Evolutionary conservation across 805 yeast species (phyloP), one percentile per base, ranked within the genome.

Genomic region (Metschnikowia corniflorae): DNA sequence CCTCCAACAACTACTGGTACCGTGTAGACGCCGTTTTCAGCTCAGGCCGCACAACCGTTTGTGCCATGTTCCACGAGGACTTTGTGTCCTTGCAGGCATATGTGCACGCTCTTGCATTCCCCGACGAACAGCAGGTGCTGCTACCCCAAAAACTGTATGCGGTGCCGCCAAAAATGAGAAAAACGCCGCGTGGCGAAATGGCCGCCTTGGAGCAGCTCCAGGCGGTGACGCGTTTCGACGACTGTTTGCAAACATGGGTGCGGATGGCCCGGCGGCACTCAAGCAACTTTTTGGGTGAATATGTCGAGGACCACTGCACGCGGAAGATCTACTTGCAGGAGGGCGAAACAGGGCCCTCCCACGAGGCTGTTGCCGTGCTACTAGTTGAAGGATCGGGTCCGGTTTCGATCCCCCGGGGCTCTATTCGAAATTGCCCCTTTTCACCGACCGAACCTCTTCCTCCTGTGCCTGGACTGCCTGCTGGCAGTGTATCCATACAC

Each of bases 31-130:
- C 60, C 6, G 38, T 37, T 4, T 43, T 50, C 35, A 33, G 40
- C 13, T 46, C 55, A 25, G 50, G 50, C 17, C 50, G 49, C 21
- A 39, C 28, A 2, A 15, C 58, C 4, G 54, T 47, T 34, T 31
- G 64, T 16, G 58, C 58, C 21, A 65, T 63, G 39, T 43, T 47
- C 25, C 65, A 66, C 43, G 62, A 63, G 35, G 68, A 66, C 26
- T 63, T 68, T 31, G 63, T 62, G 45, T 44, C 58, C 20, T 48
- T 68, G 27, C 69, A 65, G 38, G 24, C 48, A 7, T n/a, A n/a
- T n/a, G n/a, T n/a, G n/a, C 17, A 24, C 19, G 21, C 35, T 9
- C 28, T 20, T 10, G 7, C 31, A 7, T 13, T 20, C 7, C 26
- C 20, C 7, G 18, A 23, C 6, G 15, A 7, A 10, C 23, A 8